These are phyloP conservation scores for Colletotrichum salicis DNA, from an alignment of 2,329 filamentous ascomycete species.

Conservation along the genomic window DNA sequence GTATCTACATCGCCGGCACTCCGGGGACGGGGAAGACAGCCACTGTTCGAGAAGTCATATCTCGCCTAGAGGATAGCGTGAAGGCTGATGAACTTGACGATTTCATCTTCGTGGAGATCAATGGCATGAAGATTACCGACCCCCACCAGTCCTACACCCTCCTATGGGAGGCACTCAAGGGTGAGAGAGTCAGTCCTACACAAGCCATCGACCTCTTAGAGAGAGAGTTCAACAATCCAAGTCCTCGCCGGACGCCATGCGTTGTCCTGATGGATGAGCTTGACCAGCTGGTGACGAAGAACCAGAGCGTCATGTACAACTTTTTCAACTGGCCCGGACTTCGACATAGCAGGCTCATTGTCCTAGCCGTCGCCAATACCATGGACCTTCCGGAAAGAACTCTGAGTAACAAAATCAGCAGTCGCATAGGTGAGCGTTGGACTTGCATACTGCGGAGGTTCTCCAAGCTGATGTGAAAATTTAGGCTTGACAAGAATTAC, in stretches of 20 bases:
- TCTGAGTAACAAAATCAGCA: slow-evolving; percentile 98
- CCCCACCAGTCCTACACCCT: slow-evolving; percentile 95
- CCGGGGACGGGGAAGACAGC: slow-evolving; percentile 98
- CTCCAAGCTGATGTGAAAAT: background rate
- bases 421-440: slow-evolving; percentile 71
- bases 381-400: slow-evolving; percentile 98
- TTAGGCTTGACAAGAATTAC: slow-evolving; percentile 88
- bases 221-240: slow-evolving; percentile 91
- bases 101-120: slow-evolving; percentile 99
- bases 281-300: slow-evolving; percentile 96
- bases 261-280: slow-evolving; percentile 99
- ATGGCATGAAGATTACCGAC: slow-evolving; percentile 99
- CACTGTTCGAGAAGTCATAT: slow-evolving; percentile 94
- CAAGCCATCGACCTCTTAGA: slow-evolving; percentile 93
- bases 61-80: slow-evolving; percentile 88
- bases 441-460: background rate
- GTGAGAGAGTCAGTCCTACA: slow-evolving; percentile 89
- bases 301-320: slow-evolving; percentile 99
- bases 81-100: slow-evolving; percentile 92
- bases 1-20: slow-evolving; percentile 99
- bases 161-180: slow-evolving; percentile 95
- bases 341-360: slow-evolving; percentile 90
- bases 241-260: slow-evolving; percentile 89
- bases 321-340: slow-evolving; percentile 99
- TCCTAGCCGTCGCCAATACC: slow-evolving; percentile 96